These are phyloP conservation scores for Apiospora koreana DNA, from an alignment of 2,329 filamentous ascomycete species.

Conservation along the genomic window DNA sequence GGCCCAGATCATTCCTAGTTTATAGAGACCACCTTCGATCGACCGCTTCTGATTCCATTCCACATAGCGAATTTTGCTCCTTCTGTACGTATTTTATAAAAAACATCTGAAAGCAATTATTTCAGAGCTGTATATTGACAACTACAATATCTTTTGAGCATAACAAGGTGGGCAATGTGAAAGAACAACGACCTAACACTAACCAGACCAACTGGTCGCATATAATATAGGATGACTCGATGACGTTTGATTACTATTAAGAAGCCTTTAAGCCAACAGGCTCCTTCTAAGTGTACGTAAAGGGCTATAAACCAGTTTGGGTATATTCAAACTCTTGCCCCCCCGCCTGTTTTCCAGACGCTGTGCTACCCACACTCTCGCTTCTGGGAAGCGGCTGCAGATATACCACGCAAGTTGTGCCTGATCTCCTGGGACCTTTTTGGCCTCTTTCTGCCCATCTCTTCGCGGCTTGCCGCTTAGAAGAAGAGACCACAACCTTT, in stretches of 20 bases:
- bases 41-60: neutral
- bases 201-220: neutral
- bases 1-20: neutral
- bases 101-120: neutral
- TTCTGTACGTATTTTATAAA: neutral
- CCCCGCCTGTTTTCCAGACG: neutral
- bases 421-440: neutral
- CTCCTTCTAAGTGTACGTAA: neutral
- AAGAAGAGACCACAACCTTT: neutral
- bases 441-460: neutral
- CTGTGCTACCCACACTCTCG: neutral
- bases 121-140: neutral
- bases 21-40: neutral
- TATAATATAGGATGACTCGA: neutral
- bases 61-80: neutral
- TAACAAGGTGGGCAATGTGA: neutral
- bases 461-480: constrained; percentile 3
- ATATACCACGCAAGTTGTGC: neutral
- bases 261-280: neutral
- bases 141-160: neutral
- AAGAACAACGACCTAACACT: neutral
- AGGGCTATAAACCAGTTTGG: neutral
- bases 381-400: neutral
- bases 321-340: neutral
- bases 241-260: neutral